These are phyloP conservation scores for Populus euphratica DNA, from an alignment of 345 rosid genomes.

Conservation along the genomic window DNA sequence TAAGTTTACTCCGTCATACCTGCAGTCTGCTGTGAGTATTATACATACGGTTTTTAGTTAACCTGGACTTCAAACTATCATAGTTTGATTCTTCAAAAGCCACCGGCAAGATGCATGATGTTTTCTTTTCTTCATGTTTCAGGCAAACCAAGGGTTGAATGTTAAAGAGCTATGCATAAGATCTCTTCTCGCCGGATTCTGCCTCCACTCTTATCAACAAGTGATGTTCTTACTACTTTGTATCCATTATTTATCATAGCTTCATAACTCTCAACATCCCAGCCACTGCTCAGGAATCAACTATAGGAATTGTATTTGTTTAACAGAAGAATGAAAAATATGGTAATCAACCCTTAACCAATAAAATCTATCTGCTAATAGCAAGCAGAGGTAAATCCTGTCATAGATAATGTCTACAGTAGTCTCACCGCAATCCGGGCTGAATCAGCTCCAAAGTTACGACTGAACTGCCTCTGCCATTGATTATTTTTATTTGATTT, in stretches of 20 bases:
- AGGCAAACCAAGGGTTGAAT: slow-evolving; percentile 62
- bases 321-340: no score
- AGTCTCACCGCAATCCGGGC: neutral
- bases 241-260: neutral
- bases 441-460: neutral
- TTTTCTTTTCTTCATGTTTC: slow-evolving; percentile 13
- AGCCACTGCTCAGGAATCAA: no score
- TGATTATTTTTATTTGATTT: neutral
- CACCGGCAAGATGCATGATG: neutral
- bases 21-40: slow-evolving; percentile 60
- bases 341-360: no score
- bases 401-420: no score
- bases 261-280: no score
- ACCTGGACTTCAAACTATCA: no score
- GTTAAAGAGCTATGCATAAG: slow-evolving; percentile 48
- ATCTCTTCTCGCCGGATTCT: slow-evolving; percentile 65
- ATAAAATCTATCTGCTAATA: no score
- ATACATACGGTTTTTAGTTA: no score
- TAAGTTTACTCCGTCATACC: slow-evolving; percentile 61
- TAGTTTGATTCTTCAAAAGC: neutral
- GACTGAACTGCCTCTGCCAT: no score
- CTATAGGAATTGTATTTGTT: no score
- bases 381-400: no score
- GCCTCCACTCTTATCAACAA: slow-evolving; percentile 83
- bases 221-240: slow-evolving; percentile 20